Evolutionary conservation across 805 yeast species (phyloP), one percentile per base, ranked within the genome.

Genomic region (Zygosaccharomyces gambellarensis): DNA sequence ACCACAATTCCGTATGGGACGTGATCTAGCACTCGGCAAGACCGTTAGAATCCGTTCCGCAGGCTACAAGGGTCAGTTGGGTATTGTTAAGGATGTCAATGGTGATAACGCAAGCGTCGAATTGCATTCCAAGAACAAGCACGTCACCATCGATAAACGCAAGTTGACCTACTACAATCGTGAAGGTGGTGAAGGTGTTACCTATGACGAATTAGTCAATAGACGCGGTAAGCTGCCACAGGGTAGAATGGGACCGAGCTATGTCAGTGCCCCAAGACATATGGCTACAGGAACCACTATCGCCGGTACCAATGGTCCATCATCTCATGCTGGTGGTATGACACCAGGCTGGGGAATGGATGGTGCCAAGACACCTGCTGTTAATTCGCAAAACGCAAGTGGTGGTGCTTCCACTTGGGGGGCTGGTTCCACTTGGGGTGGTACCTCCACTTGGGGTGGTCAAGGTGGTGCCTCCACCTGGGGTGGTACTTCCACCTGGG

Each of bases 41-140:
- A 85, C 85, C 50, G 97, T 94, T 21, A 81, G 89, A 55, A 86
- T 94, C 43, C 83, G 86, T 62, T 89, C 97, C n/a, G 94, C 95
- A 28, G 82, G 81, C 43, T 89, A 92, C 68, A 94, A 94, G 71
- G 98, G 99, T 41, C 81, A 89, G 58, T 83, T 85, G 72, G 99
- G 99, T 65, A 86, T 88, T 56, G 88, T 94, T 39, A 85, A 87
- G 57, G 98, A 94, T 64, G 89, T 96, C 8, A 94, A 89, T 60
- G 99, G 95, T 54, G 85, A 85, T 11, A 80, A 78, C 57, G 98
- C 97, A 1, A 80, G 97, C 52, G 87, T 94, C 39, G 99, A 94
- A 71, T 77, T 94, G 55, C 98, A 94, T 68, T 87, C 97, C 25
- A 90, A 90, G 57, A 83, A 84, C 63, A 94, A 92, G 67, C 87